A percentile compares a stretch with the other conserved stretches of the same genome.
These are phyloP conservation scores for Bifiguratus adelaidae DNA, from an alignment of 192 early-diverging fungal species.

Conservation along the genomic window DNA sequence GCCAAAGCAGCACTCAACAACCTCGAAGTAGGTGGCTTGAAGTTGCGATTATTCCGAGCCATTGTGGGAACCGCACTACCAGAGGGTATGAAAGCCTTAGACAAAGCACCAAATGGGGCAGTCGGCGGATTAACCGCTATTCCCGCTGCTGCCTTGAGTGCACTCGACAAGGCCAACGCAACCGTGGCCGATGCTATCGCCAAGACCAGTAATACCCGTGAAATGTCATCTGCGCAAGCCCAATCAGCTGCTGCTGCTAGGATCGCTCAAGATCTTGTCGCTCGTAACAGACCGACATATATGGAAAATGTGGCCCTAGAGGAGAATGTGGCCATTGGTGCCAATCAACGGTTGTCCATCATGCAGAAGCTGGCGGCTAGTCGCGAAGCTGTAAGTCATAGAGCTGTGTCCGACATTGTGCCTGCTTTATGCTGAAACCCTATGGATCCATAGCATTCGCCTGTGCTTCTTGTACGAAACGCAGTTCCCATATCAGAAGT, in stretches of 20 bases:
- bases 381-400: slow-evolving; percentile 14
- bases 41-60: slow-evolving; percentile 52
- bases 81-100: slow-evolving; percentile 69
- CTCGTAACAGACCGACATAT: slow-evolving; percentile 18
- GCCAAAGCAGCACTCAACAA: slow-evolving; percentile 62
- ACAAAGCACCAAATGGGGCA: slow-evolving; percentile 22
- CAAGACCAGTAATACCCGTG: no score
- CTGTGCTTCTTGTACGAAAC: slow-evolving; percentile 59
- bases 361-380: slow-evolving; percentile 56
- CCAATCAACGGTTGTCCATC: slow-evolving; percentile 49
- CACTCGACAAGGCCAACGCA: not conserved
- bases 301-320: slow-evolving; percentile 40
- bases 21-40: slow-evolving; percentile 64
- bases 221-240: no score
- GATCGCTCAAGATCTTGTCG: slow-evolving; percentile 28
- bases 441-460: slow-evolving; percentile 13
- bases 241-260: slow-evolving; percentile 15
- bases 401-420: slow-evolving; percentile 1
- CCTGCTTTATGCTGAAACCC: not conserved
- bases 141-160: not conserved
- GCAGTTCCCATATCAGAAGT: slow-evolving; percentile 60
- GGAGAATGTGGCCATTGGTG: slow-evolving; percentile 37
- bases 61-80: slow-evolving; percentile 72
- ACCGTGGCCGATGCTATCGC: not conserved
- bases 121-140: not conserved